A percentile compares a stretch with the other conserved stretches of the same genome.
phyloP scores from a whole-genome alignment of 1,284 basidiomycete species.

The Leccinum ponderosum region DNA sequence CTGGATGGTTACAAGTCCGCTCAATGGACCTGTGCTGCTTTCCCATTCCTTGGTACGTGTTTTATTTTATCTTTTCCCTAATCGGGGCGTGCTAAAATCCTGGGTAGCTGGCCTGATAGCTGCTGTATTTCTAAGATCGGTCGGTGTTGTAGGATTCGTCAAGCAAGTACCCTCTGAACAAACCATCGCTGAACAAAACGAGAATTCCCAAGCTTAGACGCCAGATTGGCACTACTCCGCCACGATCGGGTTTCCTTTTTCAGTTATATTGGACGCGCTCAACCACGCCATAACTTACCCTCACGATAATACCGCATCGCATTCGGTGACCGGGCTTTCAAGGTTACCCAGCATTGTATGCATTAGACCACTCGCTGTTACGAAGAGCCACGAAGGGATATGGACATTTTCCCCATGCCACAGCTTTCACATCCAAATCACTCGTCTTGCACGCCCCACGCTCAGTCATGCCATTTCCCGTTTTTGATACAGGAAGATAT shows the following conservation, averaged over 20 bases:
- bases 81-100: neutral
- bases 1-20: slow-evolving; percentile 61
- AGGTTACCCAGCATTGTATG: neutral
- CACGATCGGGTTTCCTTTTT: neutral
- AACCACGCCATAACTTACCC: neutral
- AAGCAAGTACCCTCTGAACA: slow-evolving; percentile 19
- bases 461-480: neutral
- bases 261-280: neutral
- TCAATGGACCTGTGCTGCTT: slow-evolving; percentile 64
- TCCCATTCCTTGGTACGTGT: slow-evolving; percentile 54
- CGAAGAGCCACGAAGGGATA: slow-evolving; percentile 9
- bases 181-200: slow-evolving; percentile 21
- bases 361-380: slow-evolving; percentile 1
- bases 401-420: neutral
- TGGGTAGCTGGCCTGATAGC: slow-evolving; percentile 50
- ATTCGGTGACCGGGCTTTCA: neutral
- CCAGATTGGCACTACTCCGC: neutral
- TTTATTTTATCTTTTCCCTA: neutral
- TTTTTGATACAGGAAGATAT: neutral
- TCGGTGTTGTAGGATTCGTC: slow-evolving; percentile 54
- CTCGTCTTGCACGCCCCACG: neutral
- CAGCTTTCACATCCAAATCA: neutral
- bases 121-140: slow-evolving; percentile 54
- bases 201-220: slow-evolving; percentile 10
- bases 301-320: neutral